Conservation (phyloP, 306 rosid genomes). For the Carpinus viminea region DNA sequence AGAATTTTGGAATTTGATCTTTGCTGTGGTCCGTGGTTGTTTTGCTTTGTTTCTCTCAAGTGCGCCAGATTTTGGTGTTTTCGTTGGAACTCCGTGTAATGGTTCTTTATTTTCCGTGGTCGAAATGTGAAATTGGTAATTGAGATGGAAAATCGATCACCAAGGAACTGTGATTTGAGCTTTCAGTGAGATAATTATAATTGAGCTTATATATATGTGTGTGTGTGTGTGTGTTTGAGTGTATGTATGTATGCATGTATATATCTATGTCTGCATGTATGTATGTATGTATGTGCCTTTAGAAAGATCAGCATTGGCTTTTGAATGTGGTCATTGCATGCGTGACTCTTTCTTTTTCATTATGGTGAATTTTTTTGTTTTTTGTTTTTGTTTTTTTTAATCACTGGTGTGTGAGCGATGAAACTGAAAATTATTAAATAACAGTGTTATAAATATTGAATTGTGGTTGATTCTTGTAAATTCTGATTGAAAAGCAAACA, state of each 20-base stretch:
- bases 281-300: neutral
- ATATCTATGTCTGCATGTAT: too few species aligned
- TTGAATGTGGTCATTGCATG: neutral
- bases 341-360: neutral
- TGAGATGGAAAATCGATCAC: too few species aligned
- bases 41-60: too few species aligned
- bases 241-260: too few species aligned
- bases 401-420: neutral
- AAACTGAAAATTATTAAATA: neutral
- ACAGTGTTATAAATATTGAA: neutral
- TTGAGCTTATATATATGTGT: neutral
- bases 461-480: neutral
- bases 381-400: neutral
- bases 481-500: neutral
- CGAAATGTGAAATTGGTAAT: constrained; percentile 1
- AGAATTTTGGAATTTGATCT: neutral
- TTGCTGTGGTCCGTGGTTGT: neutral
- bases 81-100: neutral
- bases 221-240: too few species aligned
- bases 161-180: neutral
- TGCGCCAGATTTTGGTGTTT: neutral
- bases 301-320: neutral
- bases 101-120: constrained; percentile 11
- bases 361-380: neutral
- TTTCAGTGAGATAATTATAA: neutral